Evolutionary conservation across 176 grass and related monocot species (phyloP), one percentile per base, ranked within the genome.

Genomic region (Areca catechu): DNA sequence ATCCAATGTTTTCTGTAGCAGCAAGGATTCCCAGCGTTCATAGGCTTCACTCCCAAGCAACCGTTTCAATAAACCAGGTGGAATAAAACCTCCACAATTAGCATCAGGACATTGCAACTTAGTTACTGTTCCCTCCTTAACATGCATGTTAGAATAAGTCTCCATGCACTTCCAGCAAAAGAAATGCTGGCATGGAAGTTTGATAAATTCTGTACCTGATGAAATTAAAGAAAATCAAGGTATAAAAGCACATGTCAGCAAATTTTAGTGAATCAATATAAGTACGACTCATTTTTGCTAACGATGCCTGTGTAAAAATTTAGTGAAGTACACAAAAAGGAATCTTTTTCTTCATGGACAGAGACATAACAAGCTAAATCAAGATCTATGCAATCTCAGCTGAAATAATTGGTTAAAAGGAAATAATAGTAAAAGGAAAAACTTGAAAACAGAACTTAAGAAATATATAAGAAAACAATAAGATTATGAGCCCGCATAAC

Each of bases 131-230:
- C 86, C 86, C 62, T 89, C 86, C 66, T 72, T 72, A 17, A 89
- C 81, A 75, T 84, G 82, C 52, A 84, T 78, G 64, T 74, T 84
- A 55, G 69, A 84, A 54, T 89, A 89, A 56, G 86, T 81, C 75
- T 81, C 69, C 77, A 81, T 81, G 81, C 86, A 89, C 71, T 89
- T 89, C 66, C 50, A 67, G 71, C 86, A 89, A 77, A 89, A 89
- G 74, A 78, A 84, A 89, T 89, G 86, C 43, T 78, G 77, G 48
- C 86, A 89, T 19, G 86, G 81, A 71, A 89, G 86, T 72, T 81
- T 77, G 61, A 89, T 60, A 71, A 89, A 89, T 52, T 75, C 77
- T 6, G 75, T 64, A 74, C 86, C 86, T 89, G 74, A 72, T 56
- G 50, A 63, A 53, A 27, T 43, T 43, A 65, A 66, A 7, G 15